Evolutionary conservation across 2,329 filamentous ascomycete species (phyloP).

Genomic region (Sphaerulina populicola): DNA sequence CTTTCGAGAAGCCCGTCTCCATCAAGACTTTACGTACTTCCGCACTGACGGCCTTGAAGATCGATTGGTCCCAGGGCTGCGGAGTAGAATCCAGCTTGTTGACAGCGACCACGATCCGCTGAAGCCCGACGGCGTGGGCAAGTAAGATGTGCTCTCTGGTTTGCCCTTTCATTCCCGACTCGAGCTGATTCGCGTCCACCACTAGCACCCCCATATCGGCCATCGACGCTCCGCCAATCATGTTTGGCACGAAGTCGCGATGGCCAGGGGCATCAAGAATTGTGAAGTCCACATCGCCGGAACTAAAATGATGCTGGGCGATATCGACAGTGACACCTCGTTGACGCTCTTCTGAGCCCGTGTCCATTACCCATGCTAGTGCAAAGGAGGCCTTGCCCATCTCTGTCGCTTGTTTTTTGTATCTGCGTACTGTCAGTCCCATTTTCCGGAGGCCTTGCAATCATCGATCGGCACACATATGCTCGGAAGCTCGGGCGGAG

Average conservation of each 20-base stretch:
- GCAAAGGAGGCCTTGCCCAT: conserved; percentile 94
- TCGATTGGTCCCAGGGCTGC: conserved; percentile 61
- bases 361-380: conserved; percentile 92
- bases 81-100: conserved; percentile 87
- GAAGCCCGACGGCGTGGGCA: conserved; percentile 81
- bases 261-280: conserved; percentile 94
- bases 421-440: conserved; percentile 18
- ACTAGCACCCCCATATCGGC: conserved; percentile 94
- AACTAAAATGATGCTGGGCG: conserved; percentile 89
- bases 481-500: background rate
- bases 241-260: conserved; percentile 93
- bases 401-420: conserved; percentile 68
- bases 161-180: conserved; percentile 86
- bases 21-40: conserved; percentile 77
- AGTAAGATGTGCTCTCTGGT: conserved; percentile 89
- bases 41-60: conserved; percentile 76
- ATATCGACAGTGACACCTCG: conserved; percentile 95
- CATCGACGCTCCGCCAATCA: conserved; percentile 94
- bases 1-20: conserved; percentile 69
- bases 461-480: no score
- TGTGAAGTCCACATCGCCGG: conserved; percentile 76
- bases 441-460: background rate
- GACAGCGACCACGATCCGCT: conserved; percentile 77
- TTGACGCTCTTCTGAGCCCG: conserved; percentile 77
- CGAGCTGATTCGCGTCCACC: conserved; percentile 89